Base-by-base conservation (phyloP, 805 yeast genomes). In the Metschnikowia cubensis region DNA sequence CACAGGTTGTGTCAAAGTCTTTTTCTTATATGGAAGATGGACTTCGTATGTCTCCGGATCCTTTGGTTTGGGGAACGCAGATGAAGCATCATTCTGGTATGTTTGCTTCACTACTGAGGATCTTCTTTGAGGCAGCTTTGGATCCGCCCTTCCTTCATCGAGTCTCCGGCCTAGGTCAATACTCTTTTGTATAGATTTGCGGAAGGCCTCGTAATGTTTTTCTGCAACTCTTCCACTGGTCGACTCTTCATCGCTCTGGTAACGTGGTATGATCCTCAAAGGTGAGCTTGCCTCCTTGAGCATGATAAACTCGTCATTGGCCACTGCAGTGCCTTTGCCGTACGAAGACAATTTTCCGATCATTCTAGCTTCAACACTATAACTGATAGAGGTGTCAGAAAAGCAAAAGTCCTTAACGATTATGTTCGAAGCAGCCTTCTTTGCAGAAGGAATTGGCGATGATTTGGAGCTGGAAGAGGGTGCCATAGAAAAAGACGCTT, bases 371-470 rank as follows among this genome's bases (percentile, higher is more conserved):
- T 65, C 68, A 14, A 65, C 60, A 40, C 66, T 60, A 50, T 65
- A 65, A 45, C 64, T 60, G 43, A 65, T 54, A 13, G 68, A 59
- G 4, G 69, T 59, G 39, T 63, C 69, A 0, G 66, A 54, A 35
- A 65, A 63, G 14, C 60, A 63, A 36, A 56, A 57, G 51, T 65
- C 69, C 32, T 59, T 53, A 25, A 63, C 54, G n/a, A 62, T 51
- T 21, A 50, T 29, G 20, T 34, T 36, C 6, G 33, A 11, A 21
- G 50, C 42, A 18, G 50, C 36, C 13, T 50, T 49, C 22, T 46
- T 47, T 29, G 17, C 29, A 15, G 49, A 11, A 18, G 35, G 42
- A 10, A 32, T 15, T 34, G 39, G 29, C 6, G 41, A 18, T 13
- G 31, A 2, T 33, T 29, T 44, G 41, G 42, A n/a, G 17, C 34